These are phyloP conservation scores for Austroboletus niveus DNA, from an alignment of 1,284 basidiomycete species.

Conservation along the genomic window DNA sequence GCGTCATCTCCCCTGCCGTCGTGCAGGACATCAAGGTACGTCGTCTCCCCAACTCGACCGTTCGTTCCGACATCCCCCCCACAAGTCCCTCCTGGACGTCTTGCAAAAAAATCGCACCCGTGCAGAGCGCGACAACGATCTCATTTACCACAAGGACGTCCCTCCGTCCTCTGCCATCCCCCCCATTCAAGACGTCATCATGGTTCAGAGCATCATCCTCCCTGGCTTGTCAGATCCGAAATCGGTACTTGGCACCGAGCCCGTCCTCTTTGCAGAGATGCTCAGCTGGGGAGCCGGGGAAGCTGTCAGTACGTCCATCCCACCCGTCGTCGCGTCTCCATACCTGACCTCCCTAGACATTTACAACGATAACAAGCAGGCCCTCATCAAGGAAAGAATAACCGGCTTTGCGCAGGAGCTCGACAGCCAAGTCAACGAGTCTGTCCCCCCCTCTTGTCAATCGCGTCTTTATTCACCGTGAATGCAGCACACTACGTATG, in stretches of 20 bases:
- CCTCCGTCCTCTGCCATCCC: constrained; percentile 73
- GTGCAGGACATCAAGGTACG: constrained; percentile 75
- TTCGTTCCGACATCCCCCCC: constrained; percentile 1
- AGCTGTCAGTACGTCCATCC: constrained; percentile 70
- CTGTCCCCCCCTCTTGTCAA: constrained; percentile 24
- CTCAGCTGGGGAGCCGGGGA: constrained; percentile 87
- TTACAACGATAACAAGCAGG: constrained; percentile 82
- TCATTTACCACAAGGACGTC: constrained; percentile 92
- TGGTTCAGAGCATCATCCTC: constrained; percentile 68
- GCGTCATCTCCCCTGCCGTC: constrained; percentile 60
- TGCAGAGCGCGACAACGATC: constrained; percentile 90
- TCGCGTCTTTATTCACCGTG: constrained; percentile 2
- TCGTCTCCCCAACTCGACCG: neutral
- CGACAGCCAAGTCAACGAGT: constrained; percentile 66
- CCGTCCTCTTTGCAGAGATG: constrained; percentile 74
- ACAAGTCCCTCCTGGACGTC: constrained; percentile 61
- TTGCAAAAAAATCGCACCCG: constrained; percentile 70
- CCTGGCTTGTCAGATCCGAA: constrained; percentile 64
- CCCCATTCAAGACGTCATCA: constrained; percentile 61
- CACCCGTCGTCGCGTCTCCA: neutral
- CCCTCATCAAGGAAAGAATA: constrained; percentile 71
- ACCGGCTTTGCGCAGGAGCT: constrained; percentile 62
- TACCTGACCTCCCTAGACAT: constrained; percentile 53
- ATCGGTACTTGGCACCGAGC: constrained; percentile 45
- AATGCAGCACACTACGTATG: constrained; percentile 60